A percentile compares a stretch with the other conserved stretches of the same genome.
phyloP scores from a whole-genome alignment of 495 filamentous ascomycete genomes.

The Acidiella bohemica region DNA sequence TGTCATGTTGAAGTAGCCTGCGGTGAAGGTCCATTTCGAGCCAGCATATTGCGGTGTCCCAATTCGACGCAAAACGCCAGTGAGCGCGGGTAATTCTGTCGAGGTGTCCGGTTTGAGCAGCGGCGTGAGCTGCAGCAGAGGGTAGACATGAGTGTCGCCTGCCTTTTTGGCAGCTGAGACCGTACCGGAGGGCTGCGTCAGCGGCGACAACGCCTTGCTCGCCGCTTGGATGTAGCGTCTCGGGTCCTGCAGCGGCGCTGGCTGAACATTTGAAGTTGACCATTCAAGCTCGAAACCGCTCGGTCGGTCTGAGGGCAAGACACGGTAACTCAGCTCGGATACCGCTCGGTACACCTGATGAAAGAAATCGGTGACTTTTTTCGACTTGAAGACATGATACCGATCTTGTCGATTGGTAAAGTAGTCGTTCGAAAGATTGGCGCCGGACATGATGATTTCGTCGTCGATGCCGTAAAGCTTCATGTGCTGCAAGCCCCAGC shows the following conservation, averaged over 20 bases:
- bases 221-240: conserved; percentile 54
- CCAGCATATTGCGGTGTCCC: conserved; percentile 43
- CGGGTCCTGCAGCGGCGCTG: conserved; percentile 56
- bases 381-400: conserved; percentile 80
- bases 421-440: conserved; percentile 87
- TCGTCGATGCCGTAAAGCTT: conserved; percentile 96
- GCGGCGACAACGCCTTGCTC: conserved; percentile 46
- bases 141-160: conserved; percentile 66
- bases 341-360: conserved; percentile 60
- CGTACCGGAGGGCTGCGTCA: conserved; percentile 43
- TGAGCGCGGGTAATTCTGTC: conserved; percentile 75
- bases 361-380: conserved; percentile 71
- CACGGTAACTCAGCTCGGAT: conserved; percentile 65
- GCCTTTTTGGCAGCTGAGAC: conserved; percentile 19
- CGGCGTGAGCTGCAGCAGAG: conserved; percentile 72
- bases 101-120: conserved; percentile 65
- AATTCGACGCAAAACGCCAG: conserved; percentile 54
- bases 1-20: conserved; percentile 95
- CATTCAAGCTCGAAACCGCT: conserved; percentile 63
- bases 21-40: conserved; percentile 86
- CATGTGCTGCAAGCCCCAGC: conserved; percentile 98
- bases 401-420: conserved; percentile 92
- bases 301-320: conserved; percentile 42
- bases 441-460: conserved; percentile 88
- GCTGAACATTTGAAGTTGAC: conserved; percentile 60